Evolutionary conservation across 129 eudicot genomes (phyloP), one percentile per base, ranked within the genome.

Genomic region (Escallonia herrerae): DNA sequence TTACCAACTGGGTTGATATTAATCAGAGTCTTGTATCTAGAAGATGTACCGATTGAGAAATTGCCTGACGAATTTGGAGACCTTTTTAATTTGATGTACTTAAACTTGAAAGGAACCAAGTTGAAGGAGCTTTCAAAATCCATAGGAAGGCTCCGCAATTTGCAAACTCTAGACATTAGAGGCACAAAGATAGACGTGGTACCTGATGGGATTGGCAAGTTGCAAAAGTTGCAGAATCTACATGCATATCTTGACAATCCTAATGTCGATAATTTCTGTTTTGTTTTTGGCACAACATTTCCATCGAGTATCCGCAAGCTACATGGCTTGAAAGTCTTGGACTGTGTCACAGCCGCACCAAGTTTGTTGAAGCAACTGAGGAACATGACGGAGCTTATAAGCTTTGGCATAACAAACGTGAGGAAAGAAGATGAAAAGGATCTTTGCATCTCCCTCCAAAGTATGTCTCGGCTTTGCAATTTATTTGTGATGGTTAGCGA

Each of bases 51-150:
- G 4, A 10, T 58, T 37, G 63, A 39, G 5, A 39, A 58, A 6
- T 8, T 58, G 5, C 63, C 63, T 10, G 38, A 5, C 5, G 68
- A 6, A 4, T 37, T 74, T 3, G 73, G 37, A 6, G 43, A 13
- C 1, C 46, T 74, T n/a, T 60, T 67, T 45, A 72, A 67, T 46
- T 15, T 74, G 37, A 61, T 64, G 58, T 74, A 40, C 58, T 40
- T 74, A 3, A 39, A 45, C 37, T 39, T 68, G 41, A 55, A 13
- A 10, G 6, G 46, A 3, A 62, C 58, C 7, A 9, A 33, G 0
- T 40, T 68, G 15, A n/a, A n/a, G 8, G 54, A 62, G 33, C 39
- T 75, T 57, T 74, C 79, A 15, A 40, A 60, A 53, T 22, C 22
- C 3, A 7, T 74, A 8, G 50, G 48, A 15, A 40, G 48, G 38